phyloP scores from a whole-genome alignment of 2,329 filamentous ascomycete genomes.

The Alternaria sp. region DNA sequence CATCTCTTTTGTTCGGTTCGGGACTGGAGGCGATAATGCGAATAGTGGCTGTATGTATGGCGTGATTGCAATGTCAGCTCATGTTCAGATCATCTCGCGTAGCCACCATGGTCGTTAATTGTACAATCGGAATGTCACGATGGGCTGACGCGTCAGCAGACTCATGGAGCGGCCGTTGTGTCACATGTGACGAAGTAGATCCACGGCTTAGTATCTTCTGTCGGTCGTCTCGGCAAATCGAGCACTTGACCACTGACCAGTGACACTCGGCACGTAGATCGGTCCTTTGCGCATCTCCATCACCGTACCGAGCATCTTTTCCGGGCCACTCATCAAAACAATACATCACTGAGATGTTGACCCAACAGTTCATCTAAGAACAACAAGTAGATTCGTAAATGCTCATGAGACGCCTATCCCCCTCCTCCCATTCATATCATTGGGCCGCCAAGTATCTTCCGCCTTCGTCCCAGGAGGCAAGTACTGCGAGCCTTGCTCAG shows the following conservation, averaged over 20 bases:
- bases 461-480: conserved; percentile 81
- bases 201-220: neutral
- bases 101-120: neutral
- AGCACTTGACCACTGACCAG: neutral
- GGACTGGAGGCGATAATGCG: conserved; percentile 36
- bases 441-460: conserved; percentile 76
- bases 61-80: conserved; percentile 23
- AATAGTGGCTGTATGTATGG: conserved; percentile 37
- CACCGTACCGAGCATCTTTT: neutral
- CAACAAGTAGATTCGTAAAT: conserved; percentile 2
- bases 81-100: neutral
- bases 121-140: neutral
- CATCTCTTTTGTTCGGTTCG: conserved; percentile 24
- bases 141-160: neutral
- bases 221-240: neutral
- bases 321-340: neutral
- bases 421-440: conserved; percentile 29
- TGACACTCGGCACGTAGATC: neutral
- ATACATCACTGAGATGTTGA: neutral
- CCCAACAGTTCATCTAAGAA: neutral
- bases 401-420: conserved; percentile 33
- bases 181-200: neutral
- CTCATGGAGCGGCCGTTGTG: neutral
- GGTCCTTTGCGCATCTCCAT: neutral
- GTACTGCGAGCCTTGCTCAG: conserved; percentile 59